These are phyloP conservation scores for Acarospora socialis DNA, from an alignment of 2,329 filamentous ascomycete species.

Conservation along the genomic window DNA sequence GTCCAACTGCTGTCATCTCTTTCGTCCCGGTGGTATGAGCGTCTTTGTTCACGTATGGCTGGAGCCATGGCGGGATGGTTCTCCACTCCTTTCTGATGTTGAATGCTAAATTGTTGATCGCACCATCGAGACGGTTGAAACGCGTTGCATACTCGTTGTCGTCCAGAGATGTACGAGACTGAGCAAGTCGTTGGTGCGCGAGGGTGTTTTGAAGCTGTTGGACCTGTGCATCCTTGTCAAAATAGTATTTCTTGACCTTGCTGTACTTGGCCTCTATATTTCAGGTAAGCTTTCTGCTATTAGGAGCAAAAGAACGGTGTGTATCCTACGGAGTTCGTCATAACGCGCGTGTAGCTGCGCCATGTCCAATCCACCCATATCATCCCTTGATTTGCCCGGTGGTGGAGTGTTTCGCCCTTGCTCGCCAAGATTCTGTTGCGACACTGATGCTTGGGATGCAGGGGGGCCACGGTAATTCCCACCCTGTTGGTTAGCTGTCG, in stretches of 20 bases:
- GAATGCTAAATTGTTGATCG: slow-evolving; percentile 89
- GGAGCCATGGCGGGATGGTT: slow-evolving; percentile 64
- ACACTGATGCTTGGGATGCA: slow-evolving; percentile 18
- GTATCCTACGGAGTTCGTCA: slow-evolving; percentile 34
- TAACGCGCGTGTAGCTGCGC: slow-evolving; percentile 29
- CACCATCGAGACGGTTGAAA: slow-evolving; percentile 81
- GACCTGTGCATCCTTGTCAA: slow-evolving; percentile 79
- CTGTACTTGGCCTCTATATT: slow-evolving; percentile 78
- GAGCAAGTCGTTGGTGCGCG: slow-evolving; percentile 85
- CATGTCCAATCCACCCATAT: slow-evolving; percentile 29
- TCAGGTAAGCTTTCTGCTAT: neutral
- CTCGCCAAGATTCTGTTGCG: slow-evolving; percentile 24
- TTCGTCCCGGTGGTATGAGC: slow-evolving; percentile 79
- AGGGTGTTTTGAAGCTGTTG: slow-evolving; percentile 95
- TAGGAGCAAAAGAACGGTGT: no score
- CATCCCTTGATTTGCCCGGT: slow-evolving; percentile 25
- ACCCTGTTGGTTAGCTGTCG: slow-evolving; percentile 9
- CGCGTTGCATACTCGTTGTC: slow-evolving; percentile 85
- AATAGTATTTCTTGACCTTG: slow-evolving; percentile 95
- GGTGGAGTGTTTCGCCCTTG: slow-evolving; percentile 34
- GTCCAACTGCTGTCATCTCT: slow-evolving; percentile 92
- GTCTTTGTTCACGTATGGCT: slow-evolving; percentile 66
- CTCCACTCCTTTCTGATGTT: slow-evolving; percentile 94
- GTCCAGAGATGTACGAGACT: slow-evolving; percentile 85
- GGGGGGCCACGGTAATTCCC: slow-evolving; percentile 11